Evolutionary conservation across 176 grass and related monocot species (phyloP).

Genomic region (Eremochloa ophiuroides): DNA sequence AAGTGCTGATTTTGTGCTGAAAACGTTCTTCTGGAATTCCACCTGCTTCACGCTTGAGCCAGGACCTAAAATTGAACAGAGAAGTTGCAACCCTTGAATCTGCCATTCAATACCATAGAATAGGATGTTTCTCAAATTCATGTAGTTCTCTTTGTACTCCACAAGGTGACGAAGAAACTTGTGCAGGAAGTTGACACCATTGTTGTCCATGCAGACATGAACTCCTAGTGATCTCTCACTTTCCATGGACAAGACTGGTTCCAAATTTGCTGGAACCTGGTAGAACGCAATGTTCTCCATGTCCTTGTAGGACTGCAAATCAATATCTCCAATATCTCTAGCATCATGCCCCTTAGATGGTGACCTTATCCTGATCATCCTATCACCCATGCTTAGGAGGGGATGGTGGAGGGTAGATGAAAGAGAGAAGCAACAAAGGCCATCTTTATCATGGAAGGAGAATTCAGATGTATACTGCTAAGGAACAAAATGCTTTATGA

Average conservation of each 20-base stretch:
- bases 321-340: slow-evolving; percentile 24
- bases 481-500: background rate
- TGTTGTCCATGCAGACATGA: slow-evolving; percentile 39
- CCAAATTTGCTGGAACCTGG: slow-evolving; percentile 34
- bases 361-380: background rate
- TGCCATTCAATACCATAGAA: slow-evolving; percentile 84
- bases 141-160: slow-evolving; percentile 34
- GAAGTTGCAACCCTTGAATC: slow-evolving; percentile 34
- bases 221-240: slow-evolving; percentile 65
- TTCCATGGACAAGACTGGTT: slow-evolving; percentile 43
- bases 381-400: slow-evolving; percentile 7
- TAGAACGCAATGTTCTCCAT: slow-evolving; percentile 36
- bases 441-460: slow-evolving; percentile 9
- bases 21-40: slow-evolving; percentile 77
- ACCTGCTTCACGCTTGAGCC: slow-evolving; percentile 57
- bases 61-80: slow-evolving; percentile 44
- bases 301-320: slow-evolving; percentile 29
- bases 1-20: slow-evolving; percentile 39
- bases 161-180: slow-evolving; percentile 54
- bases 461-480: slow-evolving; percentile 15
- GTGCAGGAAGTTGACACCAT: slow-evolving; percentile 39
- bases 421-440: slow-evolving; percentile 5
- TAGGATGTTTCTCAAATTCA: slow-evolving; percentile 48
- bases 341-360: slow-evolving; percentile 4
- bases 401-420: slow-evolving; percentile 13